phyloP scores from a whole-genome alignment of 371 early-diverging fungal genomes.

The Mucor sp. region DNA sequence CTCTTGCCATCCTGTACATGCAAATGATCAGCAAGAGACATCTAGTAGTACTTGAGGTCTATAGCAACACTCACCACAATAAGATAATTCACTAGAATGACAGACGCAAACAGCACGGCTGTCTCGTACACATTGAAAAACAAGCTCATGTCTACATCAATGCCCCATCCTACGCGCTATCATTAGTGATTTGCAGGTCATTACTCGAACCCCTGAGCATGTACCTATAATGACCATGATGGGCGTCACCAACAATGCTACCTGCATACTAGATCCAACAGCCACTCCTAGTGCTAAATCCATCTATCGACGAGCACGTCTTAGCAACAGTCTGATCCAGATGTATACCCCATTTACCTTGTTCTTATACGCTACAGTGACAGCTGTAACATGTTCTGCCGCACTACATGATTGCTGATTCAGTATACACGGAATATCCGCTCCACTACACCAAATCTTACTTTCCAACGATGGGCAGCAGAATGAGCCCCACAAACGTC shows the following conservation, averaged over 20 bases:
- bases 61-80: constrained; percentile 46
- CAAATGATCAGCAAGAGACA: constrained; percentile 9
- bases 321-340: not conserved
- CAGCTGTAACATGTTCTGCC: constrained; percentile 82
- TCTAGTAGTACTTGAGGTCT: no score
- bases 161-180: constrained; percentile 71
- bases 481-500: constrained; percentile 86
- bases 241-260: constrained; percentile 86
- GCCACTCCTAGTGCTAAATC: constrained; percentile 85
- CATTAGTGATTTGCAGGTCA: no score
- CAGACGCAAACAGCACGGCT: constrained; percentile 77
- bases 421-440: no score
- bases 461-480: constrained; percentile 85
- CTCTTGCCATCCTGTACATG: constrained; percentile 62
- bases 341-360: constrained; percentile 41
- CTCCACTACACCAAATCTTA: no score
- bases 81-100: constrained; percentile 80
- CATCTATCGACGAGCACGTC: constrained; percentile 49
- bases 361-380: constrained; percentile 79
- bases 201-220: no score
- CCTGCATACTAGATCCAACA: constrained; percentile 87
- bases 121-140: constrained; percentile 83
- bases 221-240: constrained; percentile 68
- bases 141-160: constrained; percentile 72
- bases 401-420: constrained; percentile 26